Percentiles rank a stretch among this genome's conserved stretches.
These are phyloP conservation scores for Phytophthora gonapodyides DNA, from an alignment of 352 stramenopile species.

Conservation along the genomic window DNA sequence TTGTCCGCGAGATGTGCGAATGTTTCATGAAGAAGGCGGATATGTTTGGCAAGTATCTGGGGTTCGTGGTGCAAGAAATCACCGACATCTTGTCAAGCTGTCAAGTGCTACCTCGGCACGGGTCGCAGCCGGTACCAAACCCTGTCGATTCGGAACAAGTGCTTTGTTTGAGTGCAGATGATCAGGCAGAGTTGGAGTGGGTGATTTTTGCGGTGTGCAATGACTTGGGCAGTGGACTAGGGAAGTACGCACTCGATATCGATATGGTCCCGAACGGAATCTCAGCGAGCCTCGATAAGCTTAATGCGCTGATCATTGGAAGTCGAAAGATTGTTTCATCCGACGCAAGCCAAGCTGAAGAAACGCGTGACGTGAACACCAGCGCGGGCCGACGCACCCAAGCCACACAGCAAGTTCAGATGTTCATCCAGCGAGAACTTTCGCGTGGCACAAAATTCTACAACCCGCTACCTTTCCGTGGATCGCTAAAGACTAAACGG, in stretches of 20 bases:
- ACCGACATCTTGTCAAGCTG: constrained; percentile 56
- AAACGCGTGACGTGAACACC: constrained; percentile 8
- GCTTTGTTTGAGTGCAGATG: constrained; percentile 48
- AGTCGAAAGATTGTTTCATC: constrained; percentile 36
- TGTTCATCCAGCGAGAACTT: constrained; percentile 58
- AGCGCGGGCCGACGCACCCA: constrained; percentile 11
- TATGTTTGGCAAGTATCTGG: constrained; percentile 81
- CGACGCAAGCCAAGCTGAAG: constrained; percentile 13
- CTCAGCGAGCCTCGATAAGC: constrained; percentile 70
- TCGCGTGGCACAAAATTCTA: constrained; percentile 63
- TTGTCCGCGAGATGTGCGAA: constrained; percentile 70
- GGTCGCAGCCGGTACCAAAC: constrained; percentile 1
- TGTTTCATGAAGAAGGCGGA: constrained; percentile 65
- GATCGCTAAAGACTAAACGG: not conserved
- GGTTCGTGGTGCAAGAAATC: constrained; percentile 79
- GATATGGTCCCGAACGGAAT: constrained; percentile 62
- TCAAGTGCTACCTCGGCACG: not conserved
- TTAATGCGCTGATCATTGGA: constrained; percentile 57
- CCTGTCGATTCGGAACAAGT: not conserved
- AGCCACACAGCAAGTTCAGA: constrained; percentile 55
- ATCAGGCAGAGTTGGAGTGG: constrained; percentile 75
- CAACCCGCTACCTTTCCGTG: constrained; percentile 28
- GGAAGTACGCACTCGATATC: constrained; percentile 75
- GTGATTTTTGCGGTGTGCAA: constrained; percentile 81
- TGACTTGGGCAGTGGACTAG: constrained; percentile 66